Base-by-base conservation (phyloP, 352 stramenopile species). In the Peronospora farinosa region DNA sequence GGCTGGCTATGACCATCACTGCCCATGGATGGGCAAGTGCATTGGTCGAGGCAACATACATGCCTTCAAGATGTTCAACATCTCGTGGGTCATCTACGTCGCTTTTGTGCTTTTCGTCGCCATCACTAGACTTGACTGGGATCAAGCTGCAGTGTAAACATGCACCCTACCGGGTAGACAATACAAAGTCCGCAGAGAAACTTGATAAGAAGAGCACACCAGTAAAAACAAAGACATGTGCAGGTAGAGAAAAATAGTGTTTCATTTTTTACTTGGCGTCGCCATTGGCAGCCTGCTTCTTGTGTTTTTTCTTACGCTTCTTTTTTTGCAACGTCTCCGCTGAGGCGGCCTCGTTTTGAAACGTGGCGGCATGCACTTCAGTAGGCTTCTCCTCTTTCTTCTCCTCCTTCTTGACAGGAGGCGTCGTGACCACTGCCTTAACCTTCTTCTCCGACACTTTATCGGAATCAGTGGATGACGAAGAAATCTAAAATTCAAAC, bases 1-100 rank as follows among this genome's bases (percentile, higher is more conserved):
- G 23, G 84, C 80, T 59, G 78, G 76, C 5, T 83, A 84, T 40
- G 76, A 92, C 38, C 92, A 98, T 69, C 88, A 97, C 57, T 97
- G 89, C 67, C 88, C 91, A 28, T 97, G 88, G 86, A 96, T 96
- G 83, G 87, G 90, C 40, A 97, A 95, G 43, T 96, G 87, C 59
- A 96, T 97, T 58, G 91, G 88, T 13, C 79, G 84, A 56, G 82
- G 72, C 47, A 97, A 96, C 72, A 87, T 96, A 60, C 73, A 74
- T 44, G 77, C 78, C 31, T 97, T 97, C 67, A 72, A 95, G 48
- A 72, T 84, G 46, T 97, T 97, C 65, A 91, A 91, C 54, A 32
- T 78, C 36, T 64, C 63, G 32, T 91, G 80, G 80, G 65, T 96
- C 11, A 45, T 90, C 37, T 95, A 93, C 60, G 65, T 95, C 4